Evolutionary conservation across 768 basidiomycete species (phyloP), one percentile per base, ranked within the genome.

Genomic region (Collybiopsis confluens): DNA sequence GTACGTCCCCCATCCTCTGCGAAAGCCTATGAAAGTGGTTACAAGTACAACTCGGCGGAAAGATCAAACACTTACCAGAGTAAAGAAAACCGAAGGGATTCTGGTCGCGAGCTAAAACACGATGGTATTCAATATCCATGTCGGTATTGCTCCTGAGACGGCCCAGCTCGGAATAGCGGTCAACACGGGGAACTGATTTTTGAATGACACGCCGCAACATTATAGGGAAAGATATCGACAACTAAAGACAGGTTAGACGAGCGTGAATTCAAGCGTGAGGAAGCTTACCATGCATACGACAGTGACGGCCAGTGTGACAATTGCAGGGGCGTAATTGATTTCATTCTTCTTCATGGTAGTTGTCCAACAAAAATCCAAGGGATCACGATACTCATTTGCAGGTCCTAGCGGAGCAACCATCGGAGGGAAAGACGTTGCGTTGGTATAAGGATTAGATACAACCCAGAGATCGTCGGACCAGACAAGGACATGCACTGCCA

Each of bases 391-490:
- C 59, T 81, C 73, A 50, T 70, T 72, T 0, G 78, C 20, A 10
- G 84, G 79, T 0, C 86, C 86, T 15, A 88, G 65, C 2, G 81
- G 77, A 1, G 74, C 63, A 0, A 83, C 59, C 1, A 63, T 56
- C 1, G 85, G 82, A 2, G 81, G 77, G 23, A 68, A 73, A 1
- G 73, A 62, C 1, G 81, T 82, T 2, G 78, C 73, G 60, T 85
- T 84, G 43, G 68, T 67, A 60, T 88, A 88, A 3, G 86, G 86
- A 63, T 88, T 88, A 0, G 79, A 67, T 24, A 88, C 79, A 5
- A 77, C 75, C 88, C 86, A 91, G 18, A 87, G 76, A 68, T 90
- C 90, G 44, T 82, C 75, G 0, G 86, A 86, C 87, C 86, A 90
- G 1, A 87, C 79, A 15, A 91, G 69, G 27, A 87, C 87, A 59